A percentile compares a stretch with the other conserved stretches of the same genome.
These are phyloP conservation scores for Debaryomyces nepalensis DNA, from an alignment of 1,139 yeast genomes.

Conservation along the genomic window DNA sequence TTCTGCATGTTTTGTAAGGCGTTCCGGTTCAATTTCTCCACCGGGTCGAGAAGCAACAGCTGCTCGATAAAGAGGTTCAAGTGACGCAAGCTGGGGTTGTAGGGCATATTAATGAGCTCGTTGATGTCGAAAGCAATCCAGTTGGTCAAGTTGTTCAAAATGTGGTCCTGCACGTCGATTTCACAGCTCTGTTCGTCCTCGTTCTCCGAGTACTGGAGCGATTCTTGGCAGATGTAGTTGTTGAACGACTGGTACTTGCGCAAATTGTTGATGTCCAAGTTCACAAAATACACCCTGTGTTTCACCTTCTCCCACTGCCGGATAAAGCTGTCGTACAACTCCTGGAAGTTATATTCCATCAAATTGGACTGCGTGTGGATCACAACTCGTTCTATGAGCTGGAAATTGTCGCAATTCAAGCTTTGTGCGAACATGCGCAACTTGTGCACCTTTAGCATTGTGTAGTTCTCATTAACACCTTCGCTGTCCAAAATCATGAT, in stretches of 20 bases:
- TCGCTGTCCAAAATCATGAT: constrained; percentile 23
- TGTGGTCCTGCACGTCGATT: constrained; percentile 14
- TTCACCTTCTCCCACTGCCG: constrained; percentile 22
- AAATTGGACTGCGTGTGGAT: constrained; percentile 27
- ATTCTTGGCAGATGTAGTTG: constrained; percentile 19
- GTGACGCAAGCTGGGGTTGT: constrained; percentile 23
- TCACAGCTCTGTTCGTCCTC: constrained; percentile 18
- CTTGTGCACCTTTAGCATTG: constrained; percentile 17
- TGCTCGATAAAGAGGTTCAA: constrained; percentile 25
- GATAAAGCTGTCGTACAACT: constrained; percentile 23
- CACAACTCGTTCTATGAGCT: constrained; percentile 20
- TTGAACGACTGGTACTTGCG: constrained; percentile 26
- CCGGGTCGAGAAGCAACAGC: constrained; percentile 6
- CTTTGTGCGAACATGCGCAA: constrained; percentile 19
- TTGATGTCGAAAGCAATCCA: constrained; percentile 28
- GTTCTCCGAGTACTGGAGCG: constrained; percentile 24
- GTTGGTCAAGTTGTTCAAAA: constrained; percentile 26
- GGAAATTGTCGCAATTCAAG: constrained; percentile 21
- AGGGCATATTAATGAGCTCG: constrained; percentile 27
- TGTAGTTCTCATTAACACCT: constrained; percentile 12
- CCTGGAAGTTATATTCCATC: constrained; percentile 22
- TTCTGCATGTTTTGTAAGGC: constrained; percentile 17
- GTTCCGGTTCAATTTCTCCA: constrained; percentile 9
- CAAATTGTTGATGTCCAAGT: constrained; percentile 28
- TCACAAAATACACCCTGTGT: constrained; percentile 24